Evolutionary conservation across 75 land plant genomes (phyloP).

Genomic region (Cryptomeria japonica): DNA sequence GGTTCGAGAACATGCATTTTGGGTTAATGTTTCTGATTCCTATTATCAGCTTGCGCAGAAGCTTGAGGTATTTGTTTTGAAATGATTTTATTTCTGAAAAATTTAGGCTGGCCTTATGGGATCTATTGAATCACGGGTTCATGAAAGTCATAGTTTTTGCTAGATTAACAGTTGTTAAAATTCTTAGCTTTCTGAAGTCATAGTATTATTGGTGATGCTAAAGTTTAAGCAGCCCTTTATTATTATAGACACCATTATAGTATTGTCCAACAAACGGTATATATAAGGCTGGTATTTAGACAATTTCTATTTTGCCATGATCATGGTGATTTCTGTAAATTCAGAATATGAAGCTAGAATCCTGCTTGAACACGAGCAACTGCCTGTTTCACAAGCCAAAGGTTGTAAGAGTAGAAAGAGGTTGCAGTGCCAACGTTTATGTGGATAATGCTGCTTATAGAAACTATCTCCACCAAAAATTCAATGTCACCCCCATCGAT

Average conservation of each 20-base stretch:
- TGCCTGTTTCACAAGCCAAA: conserved; percentile 12
- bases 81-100: background rate
- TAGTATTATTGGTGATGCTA: too few relatives aligned
- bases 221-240: too few relatives aligned
- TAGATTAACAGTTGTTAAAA: background rate
- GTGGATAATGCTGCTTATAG: conserved; percentile 30
- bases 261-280: background rate
- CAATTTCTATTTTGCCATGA: background rate
- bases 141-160: background rate
- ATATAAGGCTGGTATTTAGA: background rate
- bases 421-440: conserved; percentile 18
- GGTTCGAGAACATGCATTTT: conserved; percentile 15
- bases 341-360: conserved; percentile 4
- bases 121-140: background rate
- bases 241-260: too few relatives aligned
- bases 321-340: background rate
- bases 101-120: too few relatives aligned
- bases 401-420: conserved; percentile 17
- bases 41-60: background rate
- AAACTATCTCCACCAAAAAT: conserved; percentile 8
- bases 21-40: background rate
- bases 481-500: conserved; percentile 17
- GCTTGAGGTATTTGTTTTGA: conserved; percentile 7
- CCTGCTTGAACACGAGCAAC: background rate
- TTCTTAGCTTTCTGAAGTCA: background rate